phyloP scores from a whole-genome alignment of 176 grass and related monocot genomes.

The Elymus sibiricus region DNA sequence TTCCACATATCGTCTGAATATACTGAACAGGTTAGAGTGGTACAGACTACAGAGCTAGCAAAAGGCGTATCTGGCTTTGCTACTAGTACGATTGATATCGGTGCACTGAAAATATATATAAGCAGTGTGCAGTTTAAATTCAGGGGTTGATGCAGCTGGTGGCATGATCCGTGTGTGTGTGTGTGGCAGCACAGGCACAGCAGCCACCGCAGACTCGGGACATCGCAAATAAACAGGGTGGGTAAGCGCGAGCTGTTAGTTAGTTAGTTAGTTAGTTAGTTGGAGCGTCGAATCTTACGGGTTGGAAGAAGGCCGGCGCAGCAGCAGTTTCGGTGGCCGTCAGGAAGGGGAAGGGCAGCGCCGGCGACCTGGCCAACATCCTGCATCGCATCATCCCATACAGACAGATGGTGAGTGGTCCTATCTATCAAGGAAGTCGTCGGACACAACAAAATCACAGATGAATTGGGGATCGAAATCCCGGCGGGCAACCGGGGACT shows the following conservation, averaged over 20 bases:
- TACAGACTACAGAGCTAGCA: no score
- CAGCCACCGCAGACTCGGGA: no score
- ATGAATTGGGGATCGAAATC: no score
- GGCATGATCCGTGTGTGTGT: no score
- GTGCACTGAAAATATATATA: neutral
- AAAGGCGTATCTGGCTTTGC: neutral
- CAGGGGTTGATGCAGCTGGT: no score
- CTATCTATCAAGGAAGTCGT: no score
- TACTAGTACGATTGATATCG: neutral
- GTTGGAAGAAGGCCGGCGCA: constrained; percentile 22
- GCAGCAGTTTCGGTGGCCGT: constrained; percentile 33
- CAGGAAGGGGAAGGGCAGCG: constrained; percentile 27
- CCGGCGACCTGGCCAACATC: constrained; percentile 38
- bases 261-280: no score
- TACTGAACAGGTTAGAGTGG: no score
- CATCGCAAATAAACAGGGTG: neutral
- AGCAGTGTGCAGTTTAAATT: neutral
- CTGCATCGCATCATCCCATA: neutral
- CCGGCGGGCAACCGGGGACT: no score
- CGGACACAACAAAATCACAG: no score
- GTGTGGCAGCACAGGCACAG: no score
- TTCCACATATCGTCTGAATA: no score
- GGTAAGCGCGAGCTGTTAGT: neutral
- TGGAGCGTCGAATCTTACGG: constrained; percentile 36
- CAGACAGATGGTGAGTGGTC: neutral